Conservation (phyloP, 768 basidiomycete species). For the Hysterangium stoloniferum region DNA sequence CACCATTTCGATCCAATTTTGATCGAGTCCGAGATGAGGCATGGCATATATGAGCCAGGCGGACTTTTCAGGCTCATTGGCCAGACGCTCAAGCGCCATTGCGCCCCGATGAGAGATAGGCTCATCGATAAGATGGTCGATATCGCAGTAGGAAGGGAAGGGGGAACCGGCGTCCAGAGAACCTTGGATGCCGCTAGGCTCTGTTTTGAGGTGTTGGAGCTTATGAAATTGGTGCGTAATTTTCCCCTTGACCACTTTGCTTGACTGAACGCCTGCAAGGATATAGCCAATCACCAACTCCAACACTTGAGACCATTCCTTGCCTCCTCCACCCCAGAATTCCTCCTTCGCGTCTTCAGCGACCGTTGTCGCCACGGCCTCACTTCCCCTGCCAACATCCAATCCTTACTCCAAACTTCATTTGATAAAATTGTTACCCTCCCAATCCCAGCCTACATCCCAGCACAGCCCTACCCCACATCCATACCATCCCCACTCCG, state of each 20-base stretch:
- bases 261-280: constrained; percentile 38
- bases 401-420: constrained; percentile 13
- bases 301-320: constrained; percentile 90
- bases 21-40: constrained; percentile 74
- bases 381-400: constrained; percentile 15
- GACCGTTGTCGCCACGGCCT: constrained; percentile 37
- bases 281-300: constrained; percentile 94
- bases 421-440: constrained; percentile 34
- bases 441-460: neutral
- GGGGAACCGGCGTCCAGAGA: constrained; percentile 35
- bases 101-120: constrained; percentile 87
- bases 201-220: constrained; percentile 86
- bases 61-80: constrained; percentile 75
- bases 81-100: constrained; percentile 77
- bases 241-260: constrained; percentile 9
- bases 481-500: neutral
- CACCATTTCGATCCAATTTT: constrained; percentile 75
- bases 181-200: constrained; percentile 63
- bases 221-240: constrained; percentile 85
- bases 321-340: constrained; percentile 67
- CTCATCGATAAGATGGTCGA: constrained; percentile 79
- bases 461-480: neutral
- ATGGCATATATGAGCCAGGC: constrained; percentile 69
- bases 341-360: constrained; percentile 74
- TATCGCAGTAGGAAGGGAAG: constrained; percentile 41